phyloP scores from a whole-genome alignment of 1,284 basidiomycete genomes.

The Golubevia pallescens region DNA sequence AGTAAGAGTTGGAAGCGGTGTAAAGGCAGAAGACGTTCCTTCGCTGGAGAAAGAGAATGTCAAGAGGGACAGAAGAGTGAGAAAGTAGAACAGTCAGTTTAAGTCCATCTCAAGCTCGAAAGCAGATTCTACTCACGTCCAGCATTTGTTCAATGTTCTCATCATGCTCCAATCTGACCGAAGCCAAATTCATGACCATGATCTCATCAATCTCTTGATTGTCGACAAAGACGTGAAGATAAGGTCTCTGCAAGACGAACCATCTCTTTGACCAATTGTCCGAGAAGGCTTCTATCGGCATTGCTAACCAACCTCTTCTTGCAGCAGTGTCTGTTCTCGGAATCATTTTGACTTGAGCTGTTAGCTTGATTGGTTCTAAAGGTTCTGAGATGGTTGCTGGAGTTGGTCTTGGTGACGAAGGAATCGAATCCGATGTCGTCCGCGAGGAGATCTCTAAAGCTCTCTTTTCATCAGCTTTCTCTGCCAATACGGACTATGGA shows the following conservation, averaged over 20 bases:
- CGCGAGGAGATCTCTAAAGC: not conserved
- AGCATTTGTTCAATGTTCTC: conserved; percentile 32
- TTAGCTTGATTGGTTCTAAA: conserved; percentile 24
- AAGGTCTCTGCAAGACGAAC: conserved; percentile 42
- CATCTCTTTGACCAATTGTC: conserved; percentile 37
- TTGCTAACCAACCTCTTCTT: conserved; percentile 33
- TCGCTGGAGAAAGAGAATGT: conserved; percentile 1
- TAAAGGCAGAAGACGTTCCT: conserved; percentile 43
- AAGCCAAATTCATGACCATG: conserved; percentile 37
- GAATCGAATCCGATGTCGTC: not conserved
- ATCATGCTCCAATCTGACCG: conserved; percentile 41
- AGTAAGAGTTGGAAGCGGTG: conserved; percentile 40
- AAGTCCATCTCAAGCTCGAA: not conserved
- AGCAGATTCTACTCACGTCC: conserved; percentile 8
- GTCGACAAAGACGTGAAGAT: conserved; percentile 41
- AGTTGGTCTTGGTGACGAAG: not conserved
- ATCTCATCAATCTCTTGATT: conserved; percentile 34
- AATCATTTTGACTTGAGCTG: conserved; percentile 33
- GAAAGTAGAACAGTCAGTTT: no score
- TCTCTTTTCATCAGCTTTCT: conserved; percentile 5
- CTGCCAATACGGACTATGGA: not conserved
- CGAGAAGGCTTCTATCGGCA: conserved; percentile 30
- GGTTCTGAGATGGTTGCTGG: not conserved
- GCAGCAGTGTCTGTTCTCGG: conserved; percentile 28
- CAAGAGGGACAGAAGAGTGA: not conserved